Base-by-base conservation (phyloP, 2,329 filamentous ascomycete genomes). In the Saccharata proteae region DNA sequence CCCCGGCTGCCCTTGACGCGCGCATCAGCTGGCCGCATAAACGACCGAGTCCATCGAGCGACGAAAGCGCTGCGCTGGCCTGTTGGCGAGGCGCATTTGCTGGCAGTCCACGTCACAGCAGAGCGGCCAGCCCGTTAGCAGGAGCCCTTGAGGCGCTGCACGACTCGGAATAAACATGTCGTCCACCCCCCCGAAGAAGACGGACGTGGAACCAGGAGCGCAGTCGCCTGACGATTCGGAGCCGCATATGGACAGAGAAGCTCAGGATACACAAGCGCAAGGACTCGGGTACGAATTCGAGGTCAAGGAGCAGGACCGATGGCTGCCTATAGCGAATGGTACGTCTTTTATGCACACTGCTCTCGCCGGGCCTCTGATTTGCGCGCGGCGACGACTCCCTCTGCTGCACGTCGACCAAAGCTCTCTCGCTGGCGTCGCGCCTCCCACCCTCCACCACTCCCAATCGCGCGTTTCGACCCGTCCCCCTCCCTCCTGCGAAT, bases 251-350 rank as follows among this genome's bases (percentile, higher is more conserved):
- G 85, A 92, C 53, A 67, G 66, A 67, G 81, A 85, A 59, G 66
- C 71, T 64, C 73, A 77, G 61, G 78, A 82, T 65, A 71, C 74
- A 76, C 79, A 84, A 67, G 69, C 70, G 58, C 71, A 71, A 60
- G 78, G 72, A 58, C 70, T 80, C 62, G 76, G 67, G 61, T 84
- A 84, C 62, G 88, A 96, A 67, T 93, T 94, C 59, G 88, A 96
- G 65, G 88, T 96, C 62, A 96, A 96, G 71, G 90, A 98, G 65
- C 90, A 98, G 65, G 90, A 98, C 65, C 72, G 90, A 71, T 98
- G 90, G 90, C 74, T 98, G 59, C 90, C 90, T 58, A 98, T 98
- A 74, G 90, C 90, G 66, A 98, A 98, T 85, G 90, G 90, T 98
- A 74, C 74, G 90, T 90, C 62, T 40, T 37, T 39, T 38, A 40